A percentile compares a stretch with the other conserved stretches of the same genome.
phyloP scores from a whole-genome alignment of 352 stramenopile species.

The Phytophthora idaei region DNA sequence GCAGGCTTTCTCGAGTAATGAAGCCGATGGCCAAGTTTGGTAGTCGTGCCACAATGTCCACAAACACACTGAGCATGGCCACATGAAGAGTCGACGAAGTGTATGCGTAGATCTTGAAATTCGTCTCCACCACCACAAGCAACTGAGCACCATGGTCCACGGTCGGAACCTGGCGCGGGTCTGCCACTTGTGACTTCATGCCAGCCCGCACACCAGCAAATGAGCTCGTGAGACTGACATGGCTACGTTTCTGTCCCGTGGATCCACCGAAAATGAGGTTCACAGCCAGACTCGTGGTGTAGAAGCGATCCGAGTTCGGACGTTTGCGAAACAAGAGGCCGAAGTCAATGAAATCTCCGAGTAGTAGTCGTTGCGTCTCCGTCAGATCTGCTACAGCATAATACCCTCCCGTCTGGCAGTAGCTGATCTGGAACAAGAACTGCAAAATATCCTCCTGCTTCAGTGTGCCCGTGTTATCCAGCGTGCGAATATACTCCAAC shows the following conservation, averaged over 20 bases:
- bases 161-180: slow-evolving; percentile 40
- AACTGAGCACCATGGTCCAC: slow-evolving; percentile 48
- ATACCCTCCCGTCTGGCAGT: slow-evolving; percentile 86
- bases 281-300: slow-evolving; percentile 89
- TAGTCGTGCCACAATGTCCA: slow-evolving; percentile 89
- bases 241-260: slow-evolving; percentile 58
- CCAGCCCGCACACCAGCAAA: slow-evolving; percentile 52
- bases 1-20: slow-evolving; percentile 91
- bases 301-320: slow-evolving; percentile 71
- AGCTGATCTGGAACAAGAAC: slow-evolving; percentile 91
- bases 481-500: slow-evolving; percentile 88
- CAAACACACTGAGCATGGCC: slow-evolving; percentile 93
- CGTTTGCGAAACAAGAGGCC: slow-evolving; percentile 81
- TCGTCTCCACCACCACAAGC: slow-evolving; percentile 90
- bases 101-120: slow-evolving; percentile 94
- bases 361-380: slow-evolving; percentile 71
- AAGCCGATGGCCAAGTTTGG: slow-evolving; percentile 92
- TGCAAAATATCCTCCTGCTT: slow-evolving; percentile 88
- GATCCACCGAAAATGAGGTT: slow-evolving; percentile 91
- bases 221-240: slow-evolving; percentile 54
- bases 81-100: slow-evolving; percentile 90
- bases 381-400: slow-evolving; percentile 86
- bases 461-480: slow-evolving; percentile 73
- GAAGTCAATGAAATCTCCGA: slow-evolving; percentile 89
- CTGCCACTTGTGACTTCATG: slow-evolving; percentile 45